phyloP scores from a whole-genome alignment of 176 grass and related monocot species.

The Cenchrus fungigraminus region DNA sequence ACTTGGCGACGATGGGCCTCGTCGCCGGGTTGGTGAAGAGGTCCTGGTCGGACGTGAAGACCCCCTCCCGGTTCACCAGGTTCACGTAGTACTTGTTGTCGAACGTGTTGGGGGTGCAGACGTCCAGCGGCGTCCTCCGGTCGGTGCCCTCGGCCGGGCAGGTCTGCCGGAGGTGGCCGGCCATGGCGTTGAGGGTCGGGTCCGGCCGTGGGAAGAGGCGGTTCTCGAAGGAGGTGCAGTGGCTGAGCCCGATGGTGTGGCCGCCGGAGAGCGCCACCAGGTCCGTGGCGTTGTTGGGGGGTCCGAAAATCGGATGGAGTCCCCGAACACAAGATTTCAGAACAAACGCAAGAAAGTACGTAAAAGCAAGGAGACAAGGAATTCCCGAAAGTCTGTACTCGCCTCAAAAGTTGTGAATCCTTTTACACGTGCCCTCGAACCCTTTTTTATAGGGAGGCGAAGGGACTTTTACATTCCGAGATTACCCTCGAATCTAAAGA shows the following conservation, averaged over 20 bases:
- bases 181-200: constrained; percentile 35
- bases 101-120: constrained; percentile 58
- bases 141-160: constrained; percentile 46
- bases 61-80: constrained; percentile 60
- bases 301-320: no score
- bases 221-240: constrained; percentile 51
- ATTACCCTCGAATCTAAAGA: no score
- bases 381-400: no score
- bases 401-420: no score
- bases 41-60: constrained; percentile 86
- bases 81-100: constrained; percentile 87
- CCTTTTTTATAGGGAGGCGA: no score
- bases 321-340: no score
- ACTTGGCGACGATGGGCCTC: constrained; percentile 18
- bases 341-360: no score
- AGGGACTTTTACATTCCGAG: no score
- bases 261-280: constrained; percentile 65
- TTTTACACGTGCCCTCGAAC: no score
- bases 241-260: constrained; percentile 58
- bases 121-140: constrained; percentile 50
- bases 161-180: constrained; percentile 27
- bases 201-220: constrained; percentile 60
- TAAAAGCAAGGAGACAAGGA: no score
- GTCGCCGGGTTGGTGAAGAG: constrained; percentile 50
- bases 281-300: constrained; percentile 22